These are phyloP conservation scores for Beauveria rudraprayagi DNA, from an alignment of 2,329 filamentous ascomycete species.

Conservation along the genomic window DNA sequence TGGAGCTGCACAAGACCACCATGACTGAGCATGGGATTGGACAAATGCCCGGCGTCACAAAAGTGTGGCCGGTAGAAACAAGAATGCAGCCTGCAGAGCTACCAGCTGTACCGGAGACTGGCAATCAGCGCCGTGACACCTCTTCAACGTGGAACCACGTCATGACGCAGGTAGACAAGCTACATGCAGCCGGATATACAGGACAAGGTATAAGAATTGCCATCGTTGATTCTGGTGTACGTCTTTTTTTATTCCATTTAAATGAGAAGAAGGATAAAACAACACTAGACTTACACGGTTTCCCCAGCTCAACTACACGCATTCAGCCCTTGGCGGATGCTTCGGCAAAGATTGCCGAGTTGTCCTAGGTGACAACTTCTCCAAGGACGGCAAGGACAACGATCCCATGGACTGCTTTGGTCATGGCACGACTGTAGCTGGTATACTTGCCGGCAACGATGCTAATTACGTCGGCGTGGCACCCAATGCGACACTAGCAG, in stretches of 20 bases:
- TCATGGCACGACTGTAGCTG: not conserved
- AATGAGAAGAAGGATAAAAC: too few species aligned
- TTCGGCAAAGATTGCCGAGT: not conserved
- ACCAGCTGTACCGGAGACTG: not conserved
- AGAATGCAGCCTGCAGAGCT: not conserved
- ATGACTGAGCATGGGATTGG: not conserved
- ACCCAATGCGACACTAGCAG: not conserved
- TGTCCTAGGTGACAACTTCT: not conserved
- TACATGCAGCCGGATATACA: not conserved
- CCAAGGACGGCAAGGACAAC: not conserved
- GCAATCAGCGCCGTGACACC: not conserved
- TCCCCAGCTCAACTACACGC: not conserved
- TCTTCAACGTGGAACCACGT: not conserved
- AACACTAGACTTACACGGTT: not conserved
- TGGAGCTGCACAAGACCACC: not conserved
- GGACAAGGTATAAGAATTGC: not conserved
- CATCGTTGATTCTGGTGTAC: not conserved
- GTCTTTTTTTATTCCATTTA: not conserved
- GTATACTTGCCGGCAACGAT: not conserved
- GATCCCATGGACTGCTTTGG: not conserved
- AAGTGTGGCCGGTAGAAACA: not conserved
- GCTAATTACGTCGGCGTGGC: not conserved
- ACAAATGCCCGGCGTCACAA: not conserved
- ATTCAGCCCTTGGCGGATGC: not conserved
- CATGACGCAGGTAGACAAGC: not conserved